A percentile compares a stretch with the other conserved stretches of the same genome.
Conservation (phyloP, 495 filamentous ascomycete species). For the Podospora pseudocomata region DNA sequence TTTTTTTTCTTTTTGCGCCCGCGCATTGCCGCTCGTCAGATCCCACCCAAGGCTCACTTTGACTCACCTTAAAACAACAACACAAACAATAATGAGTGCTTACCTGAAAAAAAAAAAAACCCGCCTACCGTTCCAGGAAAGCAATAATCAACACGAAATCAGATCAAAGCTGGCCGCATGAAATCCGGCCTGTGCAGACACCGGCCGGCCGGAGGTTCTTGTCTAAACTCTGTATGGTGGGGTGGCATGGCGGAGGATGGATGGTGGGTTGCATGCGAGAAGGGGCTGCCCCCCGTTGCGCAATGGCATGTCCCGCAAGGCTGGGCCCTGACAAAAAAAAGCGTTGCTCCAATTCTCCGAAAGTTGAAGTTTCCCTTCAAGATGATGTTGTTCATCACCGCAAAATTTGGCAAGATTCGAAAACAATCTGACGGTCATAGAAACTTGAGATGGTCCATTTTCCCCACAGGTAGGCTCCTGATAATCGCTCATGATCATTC, state of each 20-base stretch:
- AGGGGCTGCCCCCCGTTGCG: neutral
- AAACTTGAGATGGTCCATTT: neutral
- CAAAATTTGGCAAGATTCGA: neutral
- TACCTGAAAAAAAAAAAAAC: neutral
- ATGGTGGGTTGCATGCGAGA: slow-evolving; percentile 1
- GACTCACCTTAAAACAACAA: neutral
- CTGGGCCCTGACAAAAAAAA: slow-evolving; percentile 9
- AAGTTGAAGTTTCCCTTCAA: neutral
- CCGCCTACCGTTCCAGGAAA: neutral
- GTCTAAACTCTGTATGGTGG: neutral
- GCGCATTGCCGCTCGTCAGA: neutral
- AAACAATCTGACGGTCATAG: neutral
- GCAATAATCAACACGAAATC: neutral
- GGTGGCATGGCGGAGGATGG: neutral
- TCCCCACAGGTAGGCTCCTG: neutral
- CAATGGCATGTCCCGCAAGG: slow-evolving; percentile 6
- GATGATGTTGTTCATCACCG: neutral
- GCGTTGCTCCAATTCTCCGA: neutral
- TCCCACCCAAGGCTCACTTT: neutral
- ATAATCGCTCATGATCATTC: neutral
- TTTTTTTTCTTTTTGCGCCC: neutral
- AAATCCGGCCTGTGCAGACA: neutral
- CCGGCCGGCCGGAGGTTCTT: too few relatives aligned
- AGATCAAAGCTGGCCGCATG: neutral
- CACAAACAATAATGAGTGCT: neutral